phyloP scores from a whole-genome alignment of 805 yeast species.

The Yamadazyma philogaea region DNA sequence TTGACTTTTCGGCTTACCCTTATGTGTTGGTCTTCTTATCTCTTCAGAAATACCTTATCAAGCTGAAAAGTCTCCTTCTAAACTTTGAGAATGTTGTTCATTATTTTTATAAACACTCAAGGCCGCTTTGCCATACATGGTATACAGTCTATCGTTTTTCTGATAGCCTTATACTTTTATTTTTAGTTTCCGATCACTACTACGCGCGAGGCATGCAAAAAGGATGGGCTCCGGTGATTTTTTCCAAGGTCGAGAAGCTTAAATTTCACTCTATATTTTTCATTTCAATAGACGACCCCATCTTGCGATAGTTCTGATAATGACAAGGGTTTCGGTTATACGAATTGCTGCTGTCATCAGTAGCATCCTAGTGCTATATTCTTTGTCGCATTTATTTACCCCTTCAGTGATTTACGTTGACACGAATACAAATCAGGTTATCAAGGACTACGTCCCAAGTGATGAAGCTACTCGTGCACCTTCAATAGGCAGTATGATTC shows the following conservation, averaged over 20 bases:
- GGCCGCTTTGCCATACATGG: no score
- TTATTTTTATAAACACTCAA: no score
- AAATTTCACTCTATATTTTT: background rate
- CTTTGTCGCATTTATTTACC: slow-evolving; percentile 9
- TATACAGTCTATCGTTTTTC: no score
- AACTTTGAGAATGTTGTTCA: no score
- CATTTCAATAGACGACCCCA: background rate
- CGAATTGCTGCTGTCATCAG: slow-evolving; percentile 14
- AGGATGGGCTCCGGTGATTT: background rate
- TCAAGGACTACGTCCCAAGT: slow-evolving; percentile 8
- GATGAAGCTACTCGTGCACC: background rate
- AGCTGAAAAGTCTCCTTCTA: no score
- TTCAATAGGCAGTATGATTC: background rate
- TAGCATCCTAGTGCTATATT: slow-evolving; percentile 14
- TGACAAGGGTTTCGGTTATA: slow-evolving; percentile 15
- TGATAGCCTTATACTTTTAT: no score
- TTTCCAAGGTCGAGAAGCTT: background rate
- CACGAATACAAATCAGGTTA: slow-evolving; percentile 15
- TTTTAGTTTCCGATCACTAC: no score
- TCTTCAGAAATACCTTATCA: no score
- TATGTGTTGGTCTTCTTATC: no score
- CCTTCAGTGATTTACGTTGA: slow-evolving; percentile 19
- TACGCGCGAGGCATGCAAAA: no score
- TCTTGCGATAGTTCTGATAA: background rate
- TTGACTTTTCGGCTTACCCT: no score